Percentiles rank a stretch among this genome's conserved stretches.
Evolutionary conservation across 2,329 filamentous ascomycete species (phyloP).

Genomic region (Thermoascus crustaceus): DNA sequence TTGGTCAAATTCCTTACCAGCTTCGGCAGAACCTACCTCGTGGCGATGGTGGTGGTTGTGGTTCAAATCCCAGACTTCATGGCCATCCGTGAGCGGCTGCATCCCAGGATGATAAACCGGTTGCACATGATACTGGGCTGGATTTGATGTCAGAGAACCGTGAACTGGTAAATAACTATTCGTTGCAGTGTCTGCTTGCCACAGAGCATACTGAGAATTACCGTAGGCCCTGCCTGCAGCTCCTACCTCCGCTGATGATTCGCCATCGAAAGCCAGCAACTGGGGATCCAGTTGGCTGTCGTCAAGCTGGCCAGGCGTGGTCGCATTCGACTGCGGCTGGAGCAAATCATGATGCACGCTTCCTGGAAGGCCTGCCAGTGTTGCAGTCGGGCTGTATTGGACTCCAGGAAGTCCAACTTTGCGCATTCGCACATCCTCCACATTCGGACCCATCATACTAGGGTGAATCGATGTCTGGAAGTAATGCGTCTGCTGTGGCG

Average conservation of each 20-base stretch:
- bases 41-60: conserved; percentile 25
- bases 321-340: conserved; percentile 21
- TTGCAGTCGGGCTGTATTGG: conserved; percentile 23
- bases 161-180: conserved; percentile 14
- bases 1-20: conserved; percentile 39
- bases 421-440: conserved; percentile 40
- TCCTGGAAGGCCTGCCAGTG: conserved; percentile 37
- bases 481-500: conserved; percentile 42
- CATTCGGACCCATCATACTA: conserved; percentile 25
- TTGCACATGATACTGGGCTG: conserved; percentile 8
- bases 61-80: conserved; percentile 32
- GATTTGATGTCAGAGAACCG: conserved; percentile 10
- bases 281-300: conserved; percentile 35
- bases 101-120: conserved; percentile 17
- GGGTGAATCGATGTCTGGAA: conserved; percentile 43
- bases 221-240: conserved; percentile 9
- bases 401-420: conserved; percentile 23
- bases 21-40: no score
- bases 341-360: conserved; percentile 37
- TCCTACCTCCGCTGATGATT: conserved; percentile 11
- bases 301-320: conserved; percentile 17
- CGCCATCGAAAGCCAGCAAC: conserved; percentile 25
- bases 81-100: conserved; percentile 26
- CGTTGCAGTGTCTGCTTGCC: conserved; percentile 15
- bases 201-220: conserved; percentile 14